phyloP scores from a whole-genome alignment of 345 rosid genomes.

The Gynandropsis gynandra region DNA sequence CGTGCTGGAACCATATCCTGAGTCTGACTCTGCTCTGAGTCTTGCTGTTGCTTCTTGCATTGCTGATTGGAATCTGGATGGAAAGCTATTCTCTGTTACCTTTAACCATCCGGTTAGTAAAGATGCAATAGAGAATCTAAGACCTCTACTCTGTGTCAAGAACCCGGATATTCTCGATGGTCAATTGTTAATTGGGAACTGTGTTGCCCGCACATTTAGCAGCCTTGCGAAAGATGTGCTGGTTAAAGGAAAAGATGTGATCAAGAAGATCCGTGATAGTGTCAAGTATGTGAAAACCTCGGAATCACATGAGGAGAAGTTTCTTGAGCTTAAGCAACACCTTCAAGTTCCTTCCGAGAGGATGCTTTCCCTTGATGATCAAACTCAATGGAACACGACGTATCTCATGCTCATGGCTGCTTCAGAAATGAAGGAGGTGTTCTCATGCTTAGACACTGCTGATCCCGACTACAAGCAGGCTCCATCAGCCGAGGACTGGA shows the following conservation, averaged over 20 bases:
- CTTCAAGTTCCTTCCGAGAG: constrained; percentile 50
- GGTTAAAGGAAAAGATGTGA: constrained; percentile 32
- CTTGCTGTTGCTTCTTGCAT: constrained; percentile 59
- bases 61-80: constrained; percentile 68
- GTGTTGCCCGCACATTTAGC: constrained; percentile 52
- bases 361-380: constrained; percentile 49
- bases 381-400: constrained; percentile 66
- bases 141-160: constrained; percentile 50
- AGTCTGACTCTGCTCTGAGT: constrained; percentile 46
- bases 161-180: constrained; percentile 63
- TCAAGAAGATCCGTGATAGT: constrained; percentile 64
- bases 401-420: constrained; percentile 70
- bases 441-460: constrained; percentile 66
- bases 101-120: constrained; percentile 44
- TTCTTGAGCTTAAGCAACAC: constrained; percentile 58
- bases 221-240: constrained; percentile 48
- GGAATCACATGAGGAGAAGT: constrained; percentile 54
- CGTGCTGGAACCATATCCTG: constrained; percentile 61
- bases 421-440: constrained; percentile 65
- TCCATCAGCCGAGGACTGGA: constrained; percentile 78
- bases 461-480: constrained; percentile 70
- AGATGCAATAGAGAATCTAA: constrained; percentile 53
- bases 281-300: constrained; percentile 58
- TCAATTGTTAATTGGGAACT: constrained; percentile 57
- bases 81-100: constrained; percentile 58